Percentiles rank a stretch among this genome's conserved stretches.
Evolutionary conservation across 1,284 basidiomycete species (phyloP).

Genomic region (Mycosarcoma mackinlayi): DNA sequence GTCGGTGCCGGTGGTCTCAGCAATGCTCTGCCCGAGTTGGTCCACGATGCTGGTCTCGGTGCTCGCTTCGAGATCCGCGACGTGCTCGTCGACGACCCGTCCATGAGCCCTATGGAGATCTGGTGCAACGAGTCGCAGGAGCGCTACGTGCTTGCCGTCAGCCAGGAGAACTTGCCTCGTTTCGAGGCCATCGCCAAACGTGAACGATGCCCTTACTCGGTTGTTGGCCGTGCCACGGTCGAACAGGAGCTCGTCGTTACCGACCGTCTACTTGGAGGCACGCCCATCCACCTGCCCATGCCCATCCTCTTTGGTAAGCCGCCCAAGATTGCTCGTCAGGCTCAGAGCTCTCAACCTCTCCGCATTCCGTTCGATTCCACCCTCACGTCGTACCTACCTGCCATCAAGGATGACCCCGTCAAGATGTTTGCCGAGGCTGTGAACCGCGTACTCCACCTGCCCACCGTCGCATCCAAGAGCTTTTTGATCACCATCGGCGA

Average conservation of each 20-base stretch:
- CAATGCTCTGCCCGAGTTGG: conserved; percentile 95
- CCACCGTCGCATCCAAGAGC: conserved; percentile 91
- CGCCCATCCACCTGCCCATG: conserved; percentile 91
- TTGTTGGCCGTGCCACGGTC: conserved; percentile 86
- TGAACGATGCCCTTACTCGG: conserved; percentile 90
- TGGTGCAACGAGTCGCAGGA: conserved; percentile 99
- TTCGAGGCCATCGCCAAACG: conserved; percentile 85
- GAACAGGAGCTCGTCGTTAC: conserved; percentile 84
- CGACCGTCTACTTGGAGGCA: conserved; percentile 81
- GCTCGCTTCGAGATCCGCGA: conserved; percentile 95
- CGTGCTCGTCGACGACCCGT: conserved; percentile 87
- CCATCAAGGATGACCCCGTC: conserved; percentile 68
- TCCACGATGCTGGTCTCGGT: conserved; percentile 91
- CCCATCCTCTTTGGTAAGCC: conserved; percentile 95
- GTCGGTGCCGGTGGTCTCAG: conserved; percentile 96
- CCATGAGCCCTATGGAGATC: conserved; percentile 99
- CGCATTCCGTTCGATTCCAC: conserved; percentile 79
- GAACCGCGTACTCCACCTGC: conserved; percentile 86
- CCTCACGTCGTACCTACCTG: conserved; percentile 75
- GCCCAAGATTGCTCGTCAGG: conserved; percentile 86
- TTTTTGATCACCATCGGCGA: conserved; percentile 99
- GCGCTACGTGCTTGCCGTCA: conserved; percentile 85
- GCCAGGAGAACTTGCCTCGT: conserved; percentile 52
- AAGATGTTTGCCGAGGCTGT: conserved; percentile 73
- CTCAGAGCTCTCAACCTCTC: conserved; percentile 73